Conservation (phyloP, 2,329 filamentous ascomycete genomes). For the Ceratocystis huliohia region DNA sequence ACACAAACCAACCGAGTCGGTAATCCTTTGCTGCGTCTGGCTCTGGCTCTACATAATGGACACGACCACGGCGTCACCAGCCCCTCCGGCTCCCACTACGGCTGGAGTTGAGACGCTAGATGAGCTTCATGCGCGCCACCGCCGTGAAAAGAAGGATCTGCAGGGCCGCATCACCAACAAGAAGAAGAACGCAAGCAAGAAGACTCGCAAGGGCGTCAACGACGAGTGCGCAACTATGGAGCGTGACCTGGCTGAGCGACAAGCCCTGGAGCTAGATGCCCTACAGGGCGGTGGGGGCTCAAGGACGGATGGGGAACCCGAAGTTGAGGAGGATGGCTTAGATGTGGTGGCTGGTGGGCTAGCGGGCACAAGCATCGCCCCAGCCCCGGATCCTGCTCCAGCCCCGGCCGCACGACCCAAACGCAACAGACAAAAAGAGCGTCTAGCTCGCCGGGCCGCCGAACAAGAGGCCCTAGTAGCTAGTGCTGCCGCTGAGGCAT, state of each 20-base stretch:
- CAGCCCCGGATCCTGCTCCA: background rate
- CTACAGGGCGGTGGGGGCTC: constrained; percentile 23
- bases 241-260: constrained; percentile 50
- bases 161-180: constrained; percentile 79
- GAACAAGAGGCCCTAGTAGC: constrained; percentile 51
- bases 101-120: constrained; percentile 49
- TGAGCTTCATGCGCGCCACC: constrained; percentile 64
- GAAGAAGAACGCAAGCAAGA: constrained; percentile 93
- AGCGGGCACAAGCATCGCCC: constrained; percentile 18
- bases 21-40: too few species aligned
- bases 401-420: constrained; percentile 39
- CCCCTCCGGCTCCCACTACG: constrained; percentile 16
- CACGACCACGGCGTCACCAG: too few species aligned
- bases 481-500: constrained; percentile 58
- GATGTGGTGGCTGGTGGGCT: constrained; percentile 19
- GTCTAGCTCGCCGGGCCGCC: constrained; percentile 76
- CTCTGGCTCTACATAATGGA: background rate
- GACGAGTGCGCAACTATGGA: constrained; percentile 64
- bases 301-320: background rate
- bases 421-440: constrained; percentile 80
- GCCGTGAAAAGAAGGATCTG: constrained; percentile 78
- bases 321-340: constrained; percentile 18
- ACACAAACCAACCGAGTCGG: too few species aligned
- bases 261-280: constrained; percentile 46
- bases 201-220: constrained; percentile 61